Percentiles rank a stretch among this genome's conserved stretches.
phyloP scores from a whole-genome alignment of 306 rosid genomes.

The Corylus americana region DNA sequence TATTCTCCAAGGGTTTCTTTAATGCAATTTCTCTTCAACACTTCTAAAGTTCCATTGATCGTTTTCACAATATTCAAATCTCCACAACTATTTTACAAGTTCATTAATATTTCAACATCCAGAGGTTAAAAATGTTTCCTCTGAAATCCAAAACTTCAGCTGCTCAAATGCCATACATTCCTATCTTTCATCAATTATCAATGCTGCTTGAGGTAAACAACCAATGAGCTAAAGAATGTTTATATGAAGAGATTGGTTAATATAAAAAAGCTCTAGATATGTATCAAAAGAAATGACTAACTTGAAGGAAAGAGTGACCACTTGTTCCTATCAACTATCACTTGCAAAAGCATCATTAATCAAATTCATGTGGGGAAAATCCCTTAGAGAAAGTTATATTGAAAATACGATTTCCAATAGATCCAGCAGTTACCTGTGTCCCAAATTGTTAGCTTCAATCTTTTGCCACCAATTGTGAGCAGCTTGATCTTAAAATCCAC shows the following conservation, averaged over 20 bases:
- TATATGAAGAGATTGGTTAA: background rate
- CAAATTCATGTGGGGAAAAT: no score
- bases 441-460: slow-evolving; percentile 96
- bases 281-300: background rate
- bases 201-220: background rate
- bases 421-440: slow-evolving; percentile 69
- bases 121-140: background rate
- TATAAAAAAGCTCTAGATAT: background rate
- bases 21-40: background rate
- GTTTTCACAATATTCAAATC: background rate
- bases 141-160: background rate
- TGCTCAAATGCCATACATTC: background rate
- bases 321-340: background rate
- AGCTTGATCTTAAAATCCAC: slow-evolving; percentile 95
- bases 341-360: background rate
- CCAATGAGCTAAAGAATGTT: background rate
- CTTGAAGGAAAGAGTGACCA: background rate
- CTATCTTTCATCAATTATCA: background rate
- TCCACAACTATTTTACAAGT: background rate
- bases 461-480: slow-evolving; percentile 71
- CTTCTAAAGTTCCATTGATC: background rate
- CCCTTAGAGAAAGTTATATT: background rate
- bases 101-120: background rate
- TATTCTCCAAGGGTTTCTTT: background rate
- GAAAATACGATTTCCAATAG: slow-evolving; percentile 10